A percentile compares a stretch with the other conserved stretches of the same genome.
Evolutionary conservation across 352 stramenopile genomes (phyloP).

Genomic region (Globisporangium nodosum): DNA sequence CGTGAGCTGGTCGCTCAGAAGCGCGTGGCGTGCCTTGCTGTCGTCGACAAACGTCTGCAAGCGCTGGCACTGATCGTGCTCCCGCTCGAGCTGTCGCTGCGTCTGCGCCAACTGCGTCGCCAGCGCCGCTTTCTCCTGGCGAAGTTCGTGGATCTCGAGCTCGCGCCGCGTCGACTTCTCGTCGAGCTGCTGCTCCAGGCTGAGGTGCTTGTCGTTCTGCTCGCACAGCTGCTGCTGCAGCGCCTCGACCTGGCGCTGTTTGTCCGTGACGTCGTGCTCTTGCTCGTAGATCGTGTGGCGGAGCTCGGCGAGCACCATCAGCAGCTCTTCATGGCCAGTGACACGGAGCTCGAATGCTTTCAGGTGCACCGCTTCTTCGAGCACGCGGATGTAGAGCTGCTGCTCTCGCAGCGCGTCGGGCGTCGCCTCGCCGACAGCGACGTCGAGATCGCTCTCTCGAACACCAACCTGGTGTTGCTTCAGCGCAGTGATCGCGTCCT

Average conservation of each 20-base stretch:
- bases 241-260: constrained; percentile 8
- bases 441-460: neutral
- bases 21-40: constrained; percentile 14
- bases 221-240: constrained; percentile 20
- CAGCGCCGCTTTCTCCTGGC: constrained; percentile 23
- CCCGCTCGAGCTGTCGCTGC: constrained; percentile 25
- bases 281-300: constrained; percentile 74
- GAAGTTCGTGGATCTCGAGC: constrained; percentile 15
- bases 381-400: constrained; percentile 60
- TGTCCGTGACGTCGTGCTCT: constrained; percentile 45
- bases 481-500: constrained; percentile 31
- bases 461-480: constrained; percentile 29
- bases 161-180: constrained; percentile 15
- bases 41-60: constrained; percentile 15
- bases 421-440: neutral
- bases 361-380: constrained; percentile 71
- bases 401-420: constrained; percentile 28
- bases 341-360: constrained; percentile 65
- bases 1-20: constrained; percentile 16
- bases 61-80: constrained; percentile 11
- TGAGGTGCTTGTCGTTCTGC: constrained; percentile 18
- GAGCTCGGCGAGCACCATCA: constrained; percentile 69
- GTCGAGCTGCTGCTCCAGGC: constrained; percentile 16
- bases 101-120: constrained; percentile 22
- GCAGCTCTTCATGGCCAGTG: constrained; percentile 67